These are phyloP conservation scores for Quercus dentata DNA, from an alignment of 306 rosid species.

Conservation along the genomic window DNA sequence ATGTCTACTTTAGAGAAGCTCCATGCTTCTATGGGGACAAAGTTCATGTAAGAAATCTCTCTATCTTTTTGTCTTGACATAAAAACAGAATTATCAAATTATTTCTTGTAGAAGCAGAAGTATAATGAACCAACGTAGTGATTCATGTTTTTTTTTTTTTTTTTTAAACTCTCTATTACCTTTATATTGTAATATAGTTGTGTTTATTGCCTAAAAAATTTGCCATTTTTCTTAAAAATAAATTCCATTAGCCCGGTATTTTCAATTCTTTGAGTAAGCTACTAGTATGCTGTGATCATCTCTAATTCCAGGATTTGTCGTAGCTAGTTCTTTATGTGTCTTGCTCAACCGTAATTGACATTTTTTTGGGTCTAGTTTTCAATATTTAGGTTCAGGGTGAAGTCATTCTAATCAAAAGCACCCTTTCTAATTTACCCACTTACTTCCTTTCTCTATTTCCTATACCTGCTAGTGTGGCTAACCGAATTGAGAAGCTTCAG, in stretches of 20 bases:
- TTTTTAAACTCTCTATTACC: neutral
- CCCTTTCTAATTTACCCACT: too few species aligned
- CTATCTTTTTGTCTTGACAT: neutral
- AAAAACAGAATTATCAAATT: neutral
- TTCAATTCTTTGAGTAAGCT: neutral
- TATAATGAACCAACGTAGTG: neutral
- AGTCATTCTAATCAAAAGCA: too few species aligned
- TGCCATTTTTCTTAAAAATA: neutral
- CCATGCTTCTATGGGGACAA: constrained; percentile 67
- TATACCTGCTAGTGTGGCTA: too few species aligned
- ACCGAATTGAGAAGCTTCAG: too few species aligned
- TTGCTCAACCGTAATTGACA: neutral
- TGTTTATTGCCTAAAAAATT: neutral
- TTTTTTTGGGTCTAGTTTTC: neutral
- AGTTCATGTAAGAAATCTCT: constrained; percentile 67
- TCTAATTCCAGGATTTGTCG: neutral
- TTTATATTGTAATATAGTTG: neutral
- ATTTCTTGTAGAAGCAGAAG: neutral
- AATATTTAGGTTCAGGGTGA: neutral
- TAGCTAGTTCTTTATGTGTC: neutral
- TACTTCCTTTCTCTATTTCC: too few species aligned
- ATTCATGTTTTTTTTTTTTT: neutral
- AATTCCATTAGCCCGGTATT: neutral
- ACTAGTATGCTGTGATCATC: neutral
- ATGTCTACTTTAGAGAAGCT: constrained; percentile 67